phyloP scores from a whole-genome alignment of 768 basidiomycete genomes.

The Chalciporus pseudorubinellus region DNA sequence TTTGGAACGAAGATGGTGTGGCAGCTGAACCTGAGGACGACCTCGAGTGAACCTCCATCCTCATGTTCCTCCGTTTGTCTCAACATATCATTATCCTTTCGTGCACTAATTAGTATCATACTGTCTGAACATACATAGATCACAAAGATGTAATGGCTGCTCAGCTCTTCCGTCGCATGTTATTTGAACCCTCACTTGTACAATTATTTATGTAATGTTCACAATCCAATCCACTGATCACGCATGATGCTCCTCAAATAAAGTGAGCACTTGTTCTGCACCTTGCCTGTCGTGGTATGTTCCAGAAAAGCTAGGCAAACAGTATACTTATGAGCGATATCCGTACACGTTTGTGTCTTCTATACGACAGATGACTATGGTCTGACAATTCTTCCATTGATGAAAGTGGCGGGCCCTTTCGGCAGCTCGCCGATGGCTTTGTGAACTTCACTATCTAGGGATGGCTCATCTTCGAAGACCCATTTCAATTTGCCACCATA shows the following conservation, averaged over 20 bases:
- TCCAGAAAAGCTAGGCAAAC: too few species aligned
- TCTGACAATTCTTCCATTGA: constrained; percentile 41
- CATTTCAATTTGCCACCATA: constrained; percentile 79
- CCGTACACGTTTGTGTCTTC: too few species aligned
- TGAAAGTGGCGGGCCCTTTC: constrained; percentile 51
- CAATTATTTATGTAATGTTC: background rate
- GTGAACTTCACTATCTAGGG: constrained; percentile 54
- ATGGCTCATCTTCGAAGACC: constrained; percentile 65
- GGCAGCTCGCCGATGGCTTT: constrained; percentile 50
- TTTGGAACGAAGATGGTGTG: constrained; percentile 82
- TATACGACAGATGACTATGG: too few species aligned
- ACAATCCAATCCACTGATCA: background rate
- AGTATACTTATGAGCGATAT: too few species aligned
- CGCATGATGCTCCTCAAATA: background rate
- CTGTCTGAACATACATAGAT: constrained; percentile 3
- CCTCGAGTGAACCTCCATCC: constrained; percentile 26
- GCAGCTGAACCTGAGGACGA: constrained; percentile 60
- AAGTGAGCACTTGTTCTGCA: too few species aligned
- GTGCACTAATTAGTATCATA: constrained; percentile 30
- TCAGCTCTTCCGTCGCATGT: background rate
- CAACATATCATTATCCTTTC: constrained; percentile 28
- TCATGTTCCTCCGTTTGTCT: background rate
- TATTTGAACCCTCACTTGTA: background rate
- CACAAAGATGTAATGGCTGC: constrained; percentile 12
- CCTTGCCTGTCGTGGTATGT: too few species aligned